Evolutionary conservation across 2,329 filamentous ascomycete genomes (phyloP).

Genomic region (Ilyonectria destructans): DNA sequence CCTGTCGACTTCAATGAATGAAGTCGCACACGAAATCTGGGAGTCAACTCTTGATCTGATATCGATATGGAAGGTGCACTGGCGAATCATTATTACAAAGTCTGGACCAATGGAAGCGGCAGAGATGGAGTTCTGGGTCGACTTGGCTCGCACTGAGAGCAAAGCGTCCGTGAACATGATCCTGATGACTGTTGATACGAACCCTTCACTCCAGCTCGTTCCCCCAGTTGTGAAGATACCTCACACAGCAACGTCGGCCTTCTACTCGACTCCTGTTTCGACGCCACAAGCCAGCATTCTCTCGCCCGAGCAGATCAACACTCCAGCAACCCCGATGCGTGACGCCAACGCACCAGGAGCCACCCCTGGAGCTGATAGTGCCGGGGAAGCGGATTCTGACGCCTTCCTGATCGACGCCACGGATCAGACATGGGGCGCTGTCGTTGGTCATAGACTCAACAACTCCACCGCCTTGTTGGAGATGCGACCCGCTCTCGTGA

Average conservation of each 20-base stretch:
- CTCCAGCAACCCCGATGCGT: conserved; percentile 66
- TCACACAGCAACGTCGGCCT: conserved; percentile 58
- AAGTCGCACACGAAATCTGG: conserved; percentile 85
- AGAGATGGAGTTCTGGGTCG: conserved; percentile 75
- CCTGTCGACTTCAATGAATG: conserved; percentile 68
- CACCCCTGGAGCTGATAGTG: conserved; percentile 62
- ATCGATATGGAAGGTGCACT: conserved; percentile 79
- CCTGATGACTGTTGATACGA: conserved; percentile 76
- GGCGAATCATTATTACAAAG: conserved; percentile 84
- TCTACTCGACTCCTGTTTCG: conserved; percentile 77
- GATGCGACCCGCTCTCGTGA: conserved; percentile 71
- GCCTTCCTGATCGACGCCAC: conserved; percentile 80
- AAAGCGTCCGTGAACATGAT: conserved; percentile 70
- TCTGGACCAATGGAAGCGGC: conserved; percentile 77
- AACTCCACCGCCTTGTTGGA: conserved; percentile 72
- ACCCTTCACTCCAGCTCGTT: conserved; percentile 75
- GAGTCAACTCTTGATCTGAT: conserved; percentile 83
- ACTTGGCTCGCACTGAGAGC: conserved; percentile 67
- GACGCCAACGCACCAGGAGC: conserved; percentile 59
- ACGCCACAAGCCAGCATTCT: conserved; percentile 75
- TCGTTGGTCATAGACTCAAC: conserved; percentile 78
- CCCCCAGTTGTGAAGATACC: conserved; percentile 69
- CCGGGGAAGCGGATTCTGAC: conserved; percentile 66
- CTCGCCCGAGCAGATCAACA: conserved; percentile 73
- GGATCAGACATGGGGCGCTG: conserved; percentile 83